These are phyloP conservation scores for Pyrenochaeta sp. DNA, from an alignment of 2,329 filamentous ascomycete genomes.

Conservation along the genomic window DNA sequence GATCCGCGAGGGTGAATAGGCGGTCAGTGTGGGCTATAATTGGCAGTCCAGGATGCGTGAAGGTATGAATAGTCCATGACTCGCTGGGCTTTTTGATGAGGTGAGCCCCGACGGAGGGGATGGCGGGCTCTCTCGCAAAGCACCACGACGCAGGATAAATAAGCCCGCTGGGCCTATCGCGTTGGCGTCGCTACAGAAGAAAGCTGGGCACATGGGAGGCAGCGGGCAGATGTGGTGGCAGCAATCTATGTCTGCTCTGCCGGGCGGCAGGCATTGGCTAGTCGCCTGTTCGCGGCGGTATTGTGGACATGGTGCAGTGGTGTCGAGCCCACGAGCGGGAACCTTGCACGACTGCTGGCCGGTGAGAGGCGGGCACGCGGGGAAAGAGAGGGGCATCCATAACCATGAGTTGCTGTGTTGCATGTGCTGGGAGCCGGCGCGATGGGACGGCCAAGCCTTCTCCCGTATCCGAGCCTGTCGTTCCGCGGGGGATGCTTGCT, in stretches of 20 bases:
- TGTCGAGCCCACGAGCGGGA: too few species aligned
- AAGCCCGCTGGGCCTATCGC: too few species aligned
- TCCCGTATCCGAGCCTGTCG: slow-evolving; percentile 15
- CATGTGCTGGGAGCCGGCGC: slow-evolving; percentile 4
- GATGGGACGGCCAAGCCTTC: slow-evolving; percentile 18
- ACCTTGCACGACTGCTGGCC: too few species aligned
- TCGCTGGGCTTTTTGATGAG: slow-evolving; percentile 1
- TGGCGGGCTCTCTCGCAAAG: background rate
- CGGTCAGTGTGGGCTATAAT: slow-evolving; percentile 4
- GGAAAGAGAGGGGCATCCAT: slow-evolving; percentile 1
- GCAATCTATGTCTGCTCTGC: too few species aligned
- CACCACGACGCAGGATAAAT: too few species aligned
- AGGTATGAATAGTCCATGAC: background rate
- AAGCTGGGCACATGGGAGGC: too few species aligned
- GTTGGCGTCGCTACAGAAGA: too few species aligned
- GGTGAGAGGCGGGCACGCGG: background rate
- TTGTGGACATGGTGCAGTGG: too few species aligned
- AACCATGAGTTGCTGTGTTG: background rate
- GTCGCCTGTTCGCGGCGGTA: too few species aligned
- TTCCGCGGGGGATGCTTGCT: slow-evolving; percentile 3
- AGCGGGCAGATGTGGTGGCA: too few species aligned
- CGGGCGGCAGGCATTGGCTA: too few species aligned
- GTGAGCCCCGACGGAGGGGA: slow-evolving; percentile 1
- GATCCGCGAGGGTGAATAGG: slow-evolving; percentile 6
- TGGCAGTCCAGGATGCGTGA: slow-evolving; percentile 5